A percentile compares a stretch with the other conserved stretches of the same genome.
Evolutionary conservation across 148 eudicot species (phyloP).

Genomic region (Talinum fruticosum): DNA sequence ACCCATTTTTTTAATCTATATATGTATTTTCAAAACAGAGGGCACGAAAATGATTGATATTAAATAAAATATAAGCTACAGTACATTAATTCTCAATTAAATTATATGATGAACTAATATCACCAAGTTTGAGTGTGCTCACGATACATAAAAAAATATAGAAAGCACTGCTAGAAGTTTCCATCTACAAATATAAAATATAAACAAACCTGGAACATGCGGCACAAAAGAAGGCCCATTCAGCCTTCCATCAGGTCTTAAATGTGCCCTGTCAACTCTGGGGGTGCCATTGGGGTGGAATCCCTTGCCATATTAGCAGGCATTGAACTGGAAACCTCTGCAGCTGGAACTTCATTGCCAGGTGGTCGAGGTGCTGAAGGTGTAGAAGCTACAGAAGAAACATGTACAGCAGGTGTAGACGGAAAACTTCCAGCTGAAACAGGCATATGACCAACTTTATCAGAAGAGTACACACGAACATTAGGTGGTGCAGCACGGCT

Average conservation of each 20-base stretch:
- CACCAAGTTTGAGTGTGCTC: background rate
- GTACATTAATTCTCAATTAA: background rate
- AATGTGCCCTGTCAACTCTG: slow-evolving; percentile 50
- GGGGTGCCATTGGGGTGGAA: slow-evolving; percentile 36
- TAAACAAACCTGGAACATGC: slow-evolving; percentile 55
- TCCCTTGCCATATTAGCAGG: slow-evolving; percentile 46
- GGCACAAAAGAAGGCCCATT: slow-evolving; percentile 47
- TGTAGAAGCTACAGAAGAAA: slow-evolving; percentile 44
- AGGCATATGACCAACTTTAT: slow-evolving; percentile 46
- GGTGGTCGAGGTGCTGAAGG: slow-evolving; percentile 55
- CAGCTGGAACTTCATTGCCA: slow-evolving; percentile 43
- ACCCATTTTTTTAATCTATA: background rate
- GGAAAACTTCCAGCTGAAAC: slow-evolving; percentile 46
- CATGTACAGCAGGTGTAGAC: slow-evolving; percentile 43
- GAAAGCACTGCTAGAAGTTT: background rate
- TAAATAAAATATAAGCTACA: background rate
- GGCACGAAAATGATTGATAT: background rate
- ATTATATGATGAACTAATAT: background rate
- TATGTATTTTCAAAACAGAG: background rate
- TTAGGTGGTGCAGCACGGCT: slow-evolving; percentile 37
- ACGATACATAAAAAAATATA: background rate
- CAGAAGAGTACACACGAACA: slow-evolving; percentile 42
- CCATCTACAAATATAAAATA: background rate
- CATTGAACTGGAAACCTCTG: slow-evolving; percentile 38
- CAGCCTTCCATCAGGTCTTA: slow-evolving; percentile 52